phyloP scores from a whole-genome alignment of 495 filamentous ascomycete species.

The Hypoxylon rickii region DNA sequence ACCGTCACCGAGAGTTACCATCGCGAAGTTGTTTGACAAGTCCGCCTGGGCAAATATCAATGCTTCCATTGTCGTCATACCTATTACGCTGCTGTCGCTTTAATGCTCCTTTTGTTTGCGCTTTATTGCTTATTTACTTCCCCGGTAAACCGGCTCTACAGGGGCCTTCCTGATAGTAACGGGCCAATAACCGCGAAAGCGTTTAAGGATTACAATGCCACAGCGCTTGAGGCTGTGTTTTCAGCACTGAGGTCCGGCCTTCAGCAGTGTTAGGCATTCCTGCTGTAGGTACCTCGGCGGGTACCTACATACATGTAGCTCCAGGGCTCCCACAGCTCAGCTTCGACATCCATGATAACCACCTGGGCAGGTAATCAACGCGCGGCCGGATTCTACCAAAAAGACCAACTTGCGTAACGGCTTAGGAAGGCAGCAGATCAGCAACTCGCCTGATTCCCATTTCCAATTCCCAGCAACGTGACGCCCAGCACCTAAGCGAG shows the following conservation, averaged over 20 bases:
- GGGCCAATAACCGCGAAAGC: neutral
- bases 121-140: too few relatives aligned
- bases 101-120: slow-evolving; percentile 10
- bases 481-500: too few relatives aligned
- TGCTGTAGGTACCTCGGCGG: too few relatives aligned
- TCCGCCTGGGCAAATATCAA: too few relatives aligned
- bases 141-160: slow-evolving; percentile 4
- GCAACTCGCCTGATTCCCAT: too few relatives aligned
- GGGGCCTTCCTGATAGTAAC: slow-evolving; percentile 11
- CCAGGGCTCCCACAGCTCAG: slow-evolving; percentile 7
- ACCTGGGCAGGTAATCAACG: too few relatives aligned
- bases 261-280: too few relatives aligned
- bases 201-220: slow-evolving; percentile 21
- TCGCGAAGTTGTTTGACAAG: slow-evolving; percentile 6
- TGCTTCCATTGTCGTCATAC: slow-evolving; percentile 30
- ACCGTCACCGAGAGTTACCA: neutral
- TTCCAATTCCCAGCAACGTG: too few relatives aligned
- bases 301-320: slow-evolving; percentile 14
- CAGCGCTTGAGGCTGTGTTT: slow-evolving; percentile 17
- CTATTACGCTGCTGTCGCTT: neutral
- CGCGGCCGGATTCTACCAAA: slow-evolving; percentile 12
- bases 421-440: too few relatives aligned
- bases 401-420: too few relatives aligned
- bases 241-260: too few relatives aligned
- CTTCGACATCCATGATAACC: too few relatives aligned